Evolutionary conservation across 225 moss, liverwort and hornwort species (phyloP).

Genomic region (Polytrichum commune): DNA sequence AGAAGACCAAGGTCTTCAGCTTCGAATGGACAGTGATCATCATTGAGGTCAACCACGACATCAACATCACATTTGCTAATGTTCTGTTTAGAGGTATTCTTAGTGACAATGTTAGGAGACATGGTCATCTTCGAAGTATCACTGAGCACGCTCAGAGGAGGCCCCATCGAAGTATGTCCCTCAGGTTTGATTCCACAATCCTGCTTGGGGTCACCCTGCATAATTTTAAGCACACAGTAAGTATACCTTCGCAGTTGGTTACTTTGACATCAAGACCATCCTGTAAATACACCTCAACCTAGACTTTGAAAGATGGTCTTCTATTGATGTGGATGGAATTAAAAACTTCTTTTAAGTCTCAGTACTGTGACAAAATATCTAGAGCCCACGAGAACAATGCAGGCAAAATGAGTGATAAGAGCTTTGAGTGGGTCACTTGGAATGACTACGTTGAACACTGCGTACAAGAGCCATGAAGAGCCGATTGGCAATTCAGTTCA

Average conservation of each 20-base stretch:
- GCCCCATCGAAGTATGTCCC: constrained; percentile 9
- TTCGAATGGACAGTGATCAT: constrained; percentile 19
- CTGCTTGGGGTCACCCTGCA: constrained; percentile 33
- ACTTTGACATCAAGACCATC: too few relatives aligned
- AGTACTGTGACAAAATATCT: too few relatives aligned
- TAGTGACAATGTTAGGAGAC: constrained; percentile 12
- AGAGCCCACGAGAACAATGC: neutral
- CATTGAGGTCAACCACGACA: constrained; percentile 28
- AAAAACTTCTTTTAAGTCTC: too few relatives aligned
- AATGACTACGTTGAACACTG: too few relatives aligned
- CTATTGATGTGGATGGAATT: too few relatives aligned
- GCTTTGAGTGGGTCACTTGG: too few relatives aligned
- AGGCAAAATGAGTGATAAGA: neutral
- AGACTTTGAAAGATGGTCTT: too few relatives aligned
- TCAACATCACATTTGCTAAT: constrained; percentile 12
- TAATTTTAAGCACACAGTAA: too few relatives aligned
- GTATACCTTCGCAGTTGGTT: too few relatives aligned
- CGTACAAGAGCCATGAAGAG: too few relatives aligned
- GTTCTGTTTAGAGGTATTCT: constrained; percentile 11
- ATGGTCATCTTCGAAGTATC: constrained; percentile 11
- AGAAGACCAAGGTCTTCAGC: constrained; percentile 15
- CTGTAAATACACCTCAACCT: too few relatives aligned
- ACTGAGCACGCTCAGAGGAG: constrained; percentile 1
- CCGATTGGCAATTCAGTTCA: constrained; percentile 14
- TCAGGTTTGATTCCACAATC: constrained; percentile 5